A percentile compares a stretch with the other conserved stretches of the same genome.
phyloP scores from a whole-genome alignment of 1,139 yeast genomes.

The Yamadazyma buinensis region DNA sequence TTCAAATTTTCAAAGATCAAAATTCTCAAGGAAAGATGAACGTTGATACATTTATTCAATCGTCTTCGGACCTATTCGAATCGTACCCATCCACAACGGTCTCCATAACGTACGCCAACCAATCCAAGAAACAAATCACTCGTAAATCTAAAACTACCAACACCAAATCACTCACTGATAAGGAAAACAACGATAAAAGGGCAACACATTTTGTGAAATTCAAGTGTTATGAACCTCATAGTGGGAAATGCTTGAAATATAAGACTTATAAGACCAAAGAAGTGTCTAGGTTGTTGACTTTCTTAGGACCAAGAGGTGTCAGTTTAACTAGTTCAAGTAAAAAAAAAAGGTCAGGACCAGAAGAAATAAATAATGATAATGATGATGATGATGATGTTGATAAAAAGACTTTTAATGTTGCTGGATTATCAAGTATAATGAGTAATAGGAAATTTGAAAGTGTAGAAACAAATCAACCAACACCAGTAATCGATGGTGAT shows the following conservation, averaged over 20 bases:
- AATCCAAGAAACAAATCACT: conserved; percentile 23
- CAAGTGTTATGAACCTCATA: conserved; percentile 68
- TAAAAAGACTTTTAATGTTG: conserved; percentile 17
- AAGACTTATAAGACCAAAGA: conserved; percentile 69
- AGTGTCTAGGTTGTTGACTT: conserved; percentile 70
- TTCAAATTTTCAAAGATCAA: neutral
- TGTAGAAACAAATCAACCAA: conserved; percentile 9
- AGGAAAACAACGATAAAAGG: conserved; percentile 13
- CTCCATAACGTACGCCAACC: conserved; percentile 37
- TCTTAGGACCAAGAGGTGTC: conserved; percentile 84
- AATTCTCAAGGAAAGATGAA: conserved; percentile 6
- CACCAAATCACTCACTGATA: conserved; percentile 12
- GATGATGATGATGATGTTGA: conserved; percentile 1
- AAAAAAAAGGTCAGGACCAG: conserved; percentile 1
- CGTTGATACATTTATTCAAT: conserved; percentile 35
- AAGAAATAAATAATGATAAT: conserved; percentile 4
- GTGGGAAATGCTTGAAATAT: conserved; percentile 64
- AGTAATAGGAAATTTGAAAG: conserved; percentile 31
- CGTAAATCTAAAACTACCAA: no score
- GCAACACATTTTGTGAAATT: conserved; percentile 46
- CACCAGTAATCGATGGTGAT: conserved; percentile 19
- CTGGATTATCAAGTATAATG: conserved; percentile 43
- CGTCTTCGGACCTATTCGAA: conserved; percentile 29
- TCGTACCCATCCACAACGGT: conserved; percentile 40
- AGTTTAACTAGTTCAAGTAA: conserved; percentile 22